phyloP scores from a whole-genome alignment of 139 green algal genomes.

The Chlamydomonas asymmetrica region DNA sequence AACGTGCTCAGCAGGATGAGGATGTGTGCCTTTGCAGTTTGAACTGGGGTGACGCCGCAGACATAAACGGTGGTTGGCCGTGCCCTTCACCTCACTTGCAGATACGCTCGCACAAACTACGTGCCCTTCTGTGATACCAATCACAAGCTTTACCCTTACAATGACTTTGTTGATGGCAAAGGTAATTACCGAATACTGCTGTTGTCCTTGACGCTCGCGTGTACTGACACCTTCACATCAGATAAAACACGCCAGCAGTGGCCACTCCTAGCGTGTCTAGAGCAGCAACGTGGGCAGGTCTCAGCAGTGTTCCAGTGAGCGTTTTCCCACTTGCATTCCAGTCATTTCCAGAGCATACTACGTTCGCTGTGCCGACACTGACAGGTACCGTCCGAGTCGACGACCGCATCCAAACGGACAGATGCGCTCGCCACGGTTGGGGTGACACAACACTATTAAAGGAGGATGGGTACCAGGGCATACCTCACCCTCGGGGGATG shows the following conservation, averaged over 20 bases:
- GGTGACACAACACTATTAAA: slow-evolving; percentile 39
- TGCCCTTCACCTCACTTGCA: neutral
- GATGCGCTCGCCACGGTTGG: slow-evolving; percentile 40
- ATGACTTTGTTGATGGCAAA: slow-evolving; percentile 27
- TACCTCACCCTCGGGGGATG: neutral
- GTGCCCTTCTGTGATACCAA: slow-evolving; percentile 32
- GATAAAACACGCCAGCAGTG: too few species aligned
- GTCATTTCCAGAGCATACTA: neutral
- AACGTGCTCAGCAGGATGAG: too few species aligned
- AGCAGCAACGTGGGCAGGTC: too few species aligned
- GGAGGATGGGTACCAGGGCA: slow-evolving; percentile 31
- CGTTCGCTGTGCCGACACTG: neutral
- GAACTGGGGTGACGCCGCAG: neutral
- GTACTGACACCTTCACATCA: too few species aligned
- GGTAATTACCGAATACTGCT: too few species aligned
- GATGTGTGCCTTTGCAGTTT: neutral
- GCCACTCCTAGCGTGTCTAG: too few species aligned
- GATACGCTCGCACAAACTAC: slow-evolving; percentile 29
- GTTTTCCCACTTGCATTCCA: too few species aligned
- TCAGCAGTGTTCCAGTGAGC: too few species aligned
- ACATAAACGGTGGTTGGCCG: neutral
- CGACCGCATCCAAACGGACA: neutral
- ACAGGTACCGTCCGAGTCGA: slow-evolving; percentile 21
- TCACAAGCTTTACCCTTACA: slow-evolving; percentile 41
- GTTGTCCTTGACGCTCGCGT: too few species aligned